phyloP scores from a whole-genome alignment of 2,329 filamentous ascomycete species.

The Cryphonectria japonica region DNA sequence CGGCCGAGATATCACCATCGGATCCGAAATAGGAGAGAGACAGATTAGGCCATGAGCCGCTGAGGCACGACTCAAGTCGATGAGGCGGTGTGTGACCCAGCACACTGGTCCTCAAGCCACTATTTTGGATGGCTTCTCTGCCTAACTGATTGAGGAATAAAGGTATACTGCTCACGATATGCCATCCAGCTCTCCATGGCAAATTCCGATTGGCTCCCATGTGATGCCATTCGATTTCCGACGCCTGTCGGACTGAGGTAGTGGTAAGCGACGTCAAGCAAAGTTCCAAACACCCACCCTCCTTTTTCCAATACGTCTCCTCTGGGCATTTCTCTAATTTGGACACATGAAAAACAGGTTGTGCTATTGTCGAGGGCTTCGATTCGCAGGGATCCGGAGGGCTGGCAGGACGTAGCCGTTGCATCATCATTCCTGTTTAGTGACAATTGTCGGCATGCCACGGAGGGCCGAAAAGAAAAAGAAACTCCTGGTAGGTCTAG shows the following conservation, averaged over 20 bases:
- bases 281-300: not conserved
- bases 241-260: not conserved
- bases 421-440: not conserved
- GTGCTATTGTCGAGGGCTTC: not conserved
- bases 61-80: not conserved
- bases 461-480: not conserved
- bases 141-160: not conserved
- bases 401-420: not conserved
- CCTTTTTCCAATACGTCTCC: not conserved
- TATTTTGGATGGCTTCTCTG: not conserved
- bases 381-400: not conserved
- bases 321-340: not conserved
- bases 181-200: not conserved
- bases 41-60: not conserved
- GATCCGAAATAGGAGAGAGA: not conserved
- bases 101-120: not conserved
- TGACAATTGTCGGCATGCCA: not conserved
- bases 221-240: not conserved
- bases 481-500: not conserved
- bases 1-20: not conserved
- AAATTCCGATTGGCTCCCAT: not conserved
- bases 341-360: not conserved
- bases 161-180: not conserved
- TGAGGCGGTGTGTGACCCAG: not conserved
- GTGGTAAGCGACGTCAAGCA: not conserved